Evolutionary conservation across 2,329 filamentous ascomycete genomes (phyloP).

Genomic region (Clarireedia monteithiana): DNA sequence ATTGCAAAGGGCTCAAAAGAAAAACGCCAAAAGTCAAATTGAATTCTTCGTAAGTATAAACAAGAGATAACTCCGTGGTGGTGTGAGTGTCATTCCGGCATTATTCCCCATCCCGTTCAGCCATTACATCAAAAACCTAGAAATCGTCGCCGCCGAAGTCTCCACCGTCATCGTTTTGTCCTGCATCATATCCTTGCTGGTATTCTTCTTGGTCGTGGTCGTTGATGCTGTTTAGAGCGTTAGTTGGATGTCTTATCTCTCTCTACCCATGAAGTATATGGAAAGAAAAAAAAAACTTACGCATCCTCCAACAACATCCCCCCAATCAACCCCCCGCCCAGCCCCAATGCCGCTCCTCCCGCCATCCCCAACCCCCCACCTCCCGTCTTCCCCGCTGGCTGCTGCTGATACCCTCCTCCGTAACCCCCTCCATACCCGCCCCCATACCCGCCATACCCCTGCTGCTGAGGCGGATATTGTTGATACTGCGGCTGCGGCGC

Average conservation of each 20-base stretch:
- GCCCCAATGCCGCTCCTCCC: slow-evolving; percentile 68
- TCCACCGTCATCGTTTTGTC: slow-evolving; percentile 15
- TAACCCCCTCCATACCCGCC: slow-evolving; percentile 27
- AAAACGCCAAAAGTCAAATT: no score
- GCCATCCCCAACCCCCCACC: slow-evolving; percentile 51
- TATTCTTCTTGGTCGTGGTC: slow-evolving; percentile 54
- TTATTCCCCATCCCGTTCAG: no score
- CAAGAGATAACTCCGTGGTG: no score
- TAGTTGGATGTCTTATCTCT: neutral
- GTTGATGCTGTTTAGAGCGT: slow-evolving; percentile 36
- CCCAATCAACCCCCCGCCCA: slow-evolving; percentile 75
- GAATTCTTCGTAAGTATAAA: no score
- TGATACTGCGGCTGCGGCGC: slow-evolving; percentile 19
- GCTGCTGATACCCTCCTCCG: slow-evolving; percentile 27
- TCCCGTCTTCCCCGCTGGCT: slow-evolving; percentile 34
- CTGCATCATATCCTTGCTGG: slow-evolving; percentile 36
- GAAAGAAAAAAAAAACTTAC: neutral
- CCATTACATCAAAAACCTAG: neutral
- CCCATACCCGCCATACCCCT: slow-evolving; percentile 29
- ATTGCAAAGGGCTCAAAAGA: no score
- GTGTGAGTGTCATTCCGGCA: no score
- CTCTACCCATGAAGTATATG: neutral
- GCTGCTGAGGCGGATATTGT: slow-evolving; percentile 31
- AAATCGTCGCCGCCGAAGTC: slow-evolving; percentile 21
- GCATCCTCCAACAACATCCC: slow-evolving; percentile 65